A percentile compares a stretch with the other conserved stretches of the same genome.
These are phyloP conservation scores for Metschnikowia drakensbergensis DNA, from an alignment of 805 yeast species.

Conservation along the genomic window DNA sequence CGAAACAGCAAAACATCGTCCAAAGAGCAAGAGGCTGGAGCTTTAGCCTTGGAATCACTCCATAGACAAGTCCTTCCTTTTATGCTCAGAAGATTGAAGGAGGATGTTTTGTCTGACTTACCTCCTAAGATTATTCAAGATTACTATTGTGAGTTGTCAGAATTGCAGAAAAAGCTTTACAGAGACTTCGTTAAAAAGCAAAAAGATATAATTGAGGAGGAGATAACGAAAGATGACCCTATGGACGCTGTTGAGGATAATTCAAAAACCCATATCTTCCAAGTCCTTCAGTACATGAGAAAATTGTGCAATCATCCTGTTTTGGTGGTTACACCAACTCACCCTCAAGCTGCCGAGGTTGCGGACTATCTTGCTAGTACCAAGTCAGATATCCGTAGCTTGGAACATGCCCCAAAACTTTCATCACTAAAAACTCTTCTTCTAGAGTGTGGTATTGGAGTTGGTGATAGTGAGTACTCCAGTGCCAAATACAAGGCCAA, in stretches of 20 bases:
- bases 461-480: constrained; percentile 33
- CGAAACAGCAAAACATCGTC: constrained; percentile 83
- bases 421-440: constrained; percentile 75
- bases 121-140: constrained; percentile 99
- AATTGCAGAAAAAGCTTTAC: constrained; percentile 81
- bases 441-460: constrained; percentile 89
- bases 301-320: constrained; percentile 96
- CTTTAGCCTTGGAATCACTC: constrained; percentile 88
- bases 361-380: constrained; percentile 54
- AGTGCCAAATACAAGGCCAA: constrained; percentile 23
- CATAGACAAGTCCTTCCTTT: constrained; percentile 97
- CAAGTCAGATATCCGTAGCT: constrained; percentile 60
- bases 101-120: constrained; percentile 89
- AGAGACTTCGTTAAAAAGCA: constrained; percentile 87
- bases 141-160: constrained; percentile 93
- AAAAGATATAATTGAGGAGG: constrained; percentile 64
- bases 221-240: constrained; percentile 39
- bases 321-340: constrained; percentile 73
- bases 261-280: constrained; percentile 89
- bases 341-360: constrained; percentile 78
- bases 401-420: constrained; percentile 87
- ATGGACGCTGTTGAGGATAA: constrained; percentile 39
- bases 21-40: constrained; percentile 96
- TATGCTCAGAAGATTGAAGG: constrained; percentile 91
- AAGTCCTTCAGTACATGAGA: constrained; percentile 95